A percentile compares a stretch with the other conserved stretches of the same genome.
Evolutionary conservation across 1,139 yeast species (phyloP).

Genomic region (Meyerozyma elateridarum): DNA sequence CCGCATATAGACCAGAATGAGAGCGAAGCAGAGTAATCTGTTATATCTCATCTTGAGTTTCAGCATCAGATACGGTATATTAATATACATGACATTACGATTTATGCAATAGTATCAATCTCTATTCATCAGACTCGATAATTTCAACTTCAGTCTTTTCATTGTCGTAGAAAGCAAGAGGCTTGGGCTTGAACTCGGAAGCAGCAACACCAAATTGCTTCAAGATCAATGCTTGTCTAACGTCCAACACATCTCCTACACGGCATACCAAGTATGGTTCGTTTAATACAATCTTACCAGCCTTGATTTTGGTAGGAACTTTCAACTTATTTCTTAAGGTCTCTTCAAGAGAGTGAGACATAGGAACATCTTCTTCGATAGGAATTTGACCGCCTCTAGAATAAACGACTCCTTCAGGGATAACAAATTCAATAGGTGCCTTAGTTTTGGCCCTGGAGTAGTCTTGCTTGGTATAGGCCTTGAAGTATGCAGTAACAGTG

Average conservation of each 20-base stretch:
- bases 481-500: slow-evolving; percentile 81
- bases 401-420: slow-evolving; percentile 88
- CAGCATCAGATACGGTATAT: background rate
- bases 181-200: slow-evolving; percentile 78
- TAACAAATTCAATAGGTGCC: slow-evolving; percentile 75
- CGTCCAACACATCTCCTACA: slow-evolving; percentile 77
- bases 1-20: background rate
- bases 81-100: slow-evolving; percentile 5
- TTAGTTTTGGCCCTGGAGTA: slow-evolving; percentile 85
- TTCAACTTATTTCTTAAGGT: slow-evolving; percentile 84
- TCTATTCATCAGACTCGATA: slow-evolving; percentile 11
- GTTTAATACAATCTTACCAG: slow-evolving; percentile 77
- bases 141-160: slow-evolving; percentile 37
- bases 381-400: slow-evolving; percentile 95
- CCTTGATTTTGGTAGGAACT: slow-evolving; percentile 85
- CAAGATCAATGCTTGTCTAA: slow-evolving; percentile 84
- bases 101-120: no score
- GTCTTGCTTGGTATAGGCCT: slow-evolving; percentile 71
- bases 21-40: slow-evolving; percentile 1
- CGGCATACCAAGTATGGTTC: slow-evolving; percentile 78
- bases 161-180: slow-evolving; percentile 71
- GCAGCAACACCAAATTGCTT: slow-evolving; percentile 96
- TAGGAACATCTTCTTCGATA: slow-evolving; percentile 88
- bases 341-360: slow-evolving; percentile 93
- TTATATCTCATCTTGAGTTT: background rate